A percentile compares a stretch with the other conserved stretches of the same genome.
These are phyloP conservation scores for Deinandra increscens DNA, from an alignment of 129 eudicot genomes.

Conservation along the genomic window DNA sequence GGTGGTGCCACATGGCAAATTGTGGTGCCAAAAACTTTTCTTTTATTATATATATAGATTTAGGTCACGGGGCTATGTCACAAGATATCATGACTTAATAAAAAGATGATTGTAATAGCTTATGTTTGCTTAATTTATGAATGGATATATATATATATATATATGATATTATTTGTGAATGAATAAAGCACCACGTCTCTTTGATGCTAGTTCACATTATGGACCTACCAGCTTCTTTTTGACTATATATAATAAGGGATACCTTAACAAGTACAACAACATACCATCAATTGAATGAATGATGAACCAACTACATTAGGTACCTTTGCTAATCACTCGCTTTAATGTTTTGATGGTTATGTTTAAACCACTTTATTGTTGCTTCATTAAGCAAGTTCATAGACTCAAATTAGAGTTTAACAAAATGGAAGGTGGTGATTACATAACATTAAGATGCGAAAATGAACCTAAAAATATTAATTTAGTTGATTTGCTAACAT, in stretches of 20 bases:
- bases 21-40: too few relatives aligned
- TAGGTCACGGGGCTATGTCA: constrained; percentile 6
- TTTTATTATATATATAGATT: too few relatives aligned
- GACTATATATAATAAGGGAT: constrained; percentile 9
- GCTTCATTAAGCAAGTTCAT: constrained; percentile 21
- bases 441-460: neutral
- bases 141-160: too few relatives aligned
- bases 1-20: too few relatives aligned
- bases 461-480: neutral
- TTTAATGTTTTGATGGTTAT: constrained; percentile 10
- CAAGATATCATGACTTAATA: neutral
- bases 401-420: constrained; percentile 19
- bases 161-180: constrained; percentile 3
- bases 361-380: constrained; percentile 21
- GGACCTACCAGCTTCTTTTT: constrained; percentile 27
- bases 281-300: constrained; percentile 29
- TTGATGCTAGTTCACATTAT: constrained; percentile 11
- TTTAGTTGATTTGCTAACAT: neutral
- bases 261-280: constrained; percentile 25
- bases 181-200: constrained; percentile 22
- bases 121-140: neutral
- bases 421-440: neutral
- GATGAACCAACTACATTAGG: constrained; percentile 31
- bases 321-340: constrained; percentile 24
- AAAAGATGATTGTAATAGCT: neutral